A percentile compares a stretch with the other conserved stretches of the same genome.
phyloP scores from a whole-genome alignment of 108 stramenopile genomes.

The Cyclotella choctawhatcheeana region DNA sequence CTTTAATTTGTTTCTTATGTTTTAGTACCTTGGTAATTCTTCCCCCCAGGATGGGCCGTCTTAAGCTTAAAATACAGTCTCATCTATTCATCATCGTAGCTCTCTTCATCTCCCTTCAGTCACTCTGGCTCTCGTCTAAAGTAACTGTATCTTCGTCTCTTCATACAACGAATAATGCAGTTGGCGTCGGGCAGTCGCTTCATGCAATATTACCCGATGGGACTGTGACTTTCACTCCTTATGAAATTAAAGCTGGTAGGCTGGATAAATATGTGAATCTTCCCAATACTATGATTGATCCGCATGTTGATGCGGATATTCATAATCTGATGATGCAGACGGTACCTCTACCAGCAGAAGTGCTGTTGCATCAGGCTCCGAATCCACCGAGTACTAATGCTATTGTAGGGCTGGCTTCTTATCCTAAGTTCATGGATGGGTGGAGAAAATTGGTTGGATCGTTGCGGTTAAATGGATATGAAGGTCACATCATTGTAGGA shows the following conservation, averaged over 20 bases:
- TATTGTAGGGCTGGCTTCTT: conserved; percentile 52
- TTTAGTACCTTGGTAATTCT: no score
- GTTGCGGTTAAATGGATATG: conserved; percentile 67
- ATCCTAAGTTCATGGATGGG: conserved; percentile 34
- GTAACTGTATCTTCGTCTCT: background rate
- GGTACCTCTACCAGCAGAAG: conserved; percentile 39
- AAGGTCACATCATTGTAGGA: conserved; percentile 74
- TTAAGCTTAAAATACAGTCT: background rate
- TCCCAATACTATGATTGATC: conserved; percentile 12
- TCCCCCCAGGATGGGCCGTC: background rate
- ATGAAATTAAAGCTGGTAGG: conserved; percentile 41
- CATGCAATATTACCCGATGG: conserved; percentile 12
- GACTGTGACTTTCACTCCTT: conserved; percentile 32
- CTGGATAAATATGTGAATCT: conserved; percentile 43
- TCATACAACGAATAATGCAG: background rate
- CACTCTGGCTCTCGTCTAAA: background rate
- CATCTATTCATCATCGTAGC: conserved; percentile 6
- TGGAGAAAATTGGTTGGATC: conserved; percentile 67
- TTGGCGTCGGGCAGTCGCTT: background rate
- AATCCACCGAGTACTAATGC: conserved; percentile 39
- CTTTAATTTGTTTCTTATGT: no score
- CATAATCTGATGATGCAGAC: conserved; percentile 10
- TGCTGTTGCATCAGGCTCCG: conserved; percentile 30
- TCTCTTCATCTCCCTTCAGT: conserved; percentile 9
- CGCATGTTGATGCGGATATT: background rate